A percentile compares a stretch with the other conserved stretches of the same genome.
Conservation (phyloP, 176 grass and related monocot genomes). For the Aegilops sharonensis region DNA sequence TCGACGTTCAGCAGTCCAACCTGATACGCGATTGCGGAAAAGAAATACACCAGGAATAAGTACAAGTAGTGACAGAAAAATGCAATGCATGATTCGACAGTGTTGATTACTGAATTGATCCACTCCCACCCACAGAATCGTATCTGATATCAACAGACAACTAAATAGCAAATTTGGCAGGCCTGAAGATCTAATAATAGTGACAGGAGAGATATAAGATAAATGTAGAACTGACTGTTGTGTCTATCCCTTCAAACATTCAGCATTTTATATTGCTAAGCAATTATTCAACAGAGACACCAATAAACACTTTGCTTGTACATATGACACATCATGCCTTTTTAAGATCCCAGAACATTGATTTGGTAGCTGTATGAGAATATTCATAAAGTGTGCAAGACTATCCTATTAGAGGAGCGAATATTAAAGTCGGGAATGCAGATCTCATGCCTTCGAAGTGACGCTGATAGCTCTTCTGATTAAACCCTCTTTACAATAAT, state of each 20-base stretch:
- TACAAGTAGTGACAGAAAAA: not conserved
- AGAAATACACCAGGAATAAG: not conserved
- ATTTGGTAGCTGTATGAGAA: conserved; percentile 33
- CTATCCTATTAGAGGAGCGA: conserved; percentile 25
- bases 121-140: conserved; percentile 32
- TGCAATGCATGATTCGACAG: not conserved
- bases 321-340: not conserved
- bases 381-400: conserved; percentile 39
- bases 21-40: conserved; percentile 28
- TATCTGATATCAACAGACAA: conserved; percentile 28
- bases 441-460: conserved; percentile 27
- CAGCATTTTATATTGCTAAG: conserved; percentile 3
- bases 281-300: conserved; percentile 13
- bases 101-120: conserved; percentile 5
- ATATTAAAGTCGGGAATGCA: conserved; percentile 43
- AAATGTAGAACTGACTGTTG: conserved; percentile 21
- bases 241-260: not conserved
- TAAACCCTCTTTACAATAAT: conserved; percentile 9
- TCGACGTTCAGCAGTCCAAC: conserved; percentile 93
- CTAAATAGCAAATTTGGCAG: conserved; percentile 22
- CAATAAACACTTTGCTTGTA: not conserved
- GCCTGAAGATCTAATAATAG: conserved; percentile 22
- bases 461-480: conserved; percentile 4
- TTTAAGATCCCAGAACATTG: conserved; percentile 40
- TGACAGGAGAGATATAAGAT: conserved; percentile 21